Evolutionary conservation across 306 rosid genomes (phyloP).

Genomic region (Citrullus amarus): DNA sequence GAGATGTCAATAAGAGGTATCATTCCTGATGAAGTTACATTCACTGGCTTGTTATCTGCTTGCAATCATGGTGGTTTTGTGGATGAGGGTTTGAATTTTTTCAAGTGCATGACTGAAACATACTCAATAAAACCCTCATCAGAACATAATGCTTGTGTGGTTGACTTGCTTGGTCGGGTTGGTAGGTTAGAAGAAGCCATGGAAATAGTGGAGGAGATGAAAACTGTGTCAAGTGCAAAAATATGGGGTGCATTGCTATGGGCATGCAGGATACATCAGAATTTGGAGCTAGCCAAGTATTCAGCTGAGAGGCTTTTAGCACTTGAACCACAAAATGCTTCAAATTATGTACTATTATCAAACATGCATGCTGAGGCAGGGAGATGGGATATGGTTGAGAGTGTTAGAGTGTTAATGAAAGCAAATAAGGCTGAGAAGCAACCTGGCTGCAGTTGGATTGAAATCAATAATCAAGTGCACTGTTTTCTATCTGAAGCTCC

Average conservation of each 20-base stretch:
- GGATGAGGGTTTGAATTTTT: conserved; percentile 34
- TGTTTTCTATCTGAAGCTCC: conserved; percentile 45
- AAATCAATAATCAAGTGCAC: conserved; percentile 37
- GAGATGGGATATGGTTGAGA: conserved; percentile 64
- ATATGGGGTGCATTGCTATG: conserved; percentile 71
- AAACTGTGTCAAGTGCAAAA: conserved; percentile 44
- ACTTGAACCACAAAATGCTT: conserved; percentile 52
- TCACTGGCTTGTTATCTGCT: conserved; percentile 59
- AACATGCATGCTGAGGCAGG: conserved; percentile 70
- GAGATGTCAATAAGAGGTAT: conserved; percentile 34
- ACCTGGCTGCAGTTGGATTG: conserved; percentile 81
- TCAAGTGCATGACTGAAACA: conserved; percentile 44
- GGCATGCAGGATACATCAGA: conserved; percentile 46
- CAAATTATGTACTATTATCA: conserved; percentile 64
- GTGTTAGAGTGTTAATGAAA: conserved; percentile 43
- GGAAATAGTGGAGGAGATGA: conserved; percentile 38
- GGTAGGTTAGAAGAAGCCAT: conserved; percentile 76
- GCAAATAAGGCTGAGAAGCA: conserved; percentile 48
- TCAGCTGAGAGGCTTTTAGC: conserved; percentile 54
- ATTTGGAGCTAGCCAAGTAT: conserved; percentile 40
- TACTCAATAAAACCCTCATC: conserved; percentile 45
- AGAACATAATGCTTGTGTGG: conserved; percentile 66
- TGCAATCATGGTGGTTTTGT: conserved; percentile 67
- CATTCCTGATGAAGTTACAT: conserved; percentile 57
- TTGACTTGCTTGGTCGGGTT: conserved; percentile 62